Conservation (phyloP, 2,329 filamentous ascomycete genomes). For the Penicillium olsonii region DNA sequence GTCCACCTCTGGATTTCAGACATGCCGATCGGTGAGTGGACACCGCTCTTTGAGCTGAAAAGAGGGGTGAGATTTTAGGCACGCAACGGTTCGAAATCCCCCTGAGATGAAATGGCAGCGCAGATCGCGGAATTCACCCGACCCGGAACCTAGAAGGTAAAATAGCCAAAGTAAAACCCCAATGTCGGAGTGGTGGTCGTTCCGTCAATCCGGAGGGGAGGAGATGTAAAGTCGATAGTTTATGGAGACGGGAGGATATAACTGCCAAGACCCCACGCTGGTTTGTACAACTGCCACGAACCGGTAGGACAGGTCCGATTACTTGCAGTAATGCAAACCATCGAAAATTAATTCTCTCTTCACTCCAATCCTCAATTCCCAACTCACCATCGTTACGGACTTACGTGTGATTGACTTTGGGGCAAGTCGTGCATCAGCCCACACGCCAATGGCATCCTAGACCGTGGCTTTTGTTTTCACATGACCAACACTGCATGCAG, state of each 20-base stretch:
- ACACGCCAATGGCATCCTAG: constrained; percentile 5
- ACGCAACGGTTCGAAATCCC: background rate
- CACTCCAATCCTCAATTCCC: background rate
- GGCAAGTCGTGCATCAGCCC: background rate
- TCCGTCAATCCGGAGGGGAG: background rate
- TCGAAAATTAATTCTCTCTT: background rate
- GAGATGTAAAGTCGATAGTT: background rate
- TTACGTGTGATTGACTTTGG: background rate
- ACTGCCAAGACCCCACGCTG: constrained; percentile 1
- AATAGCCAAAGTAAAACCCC: background rate
- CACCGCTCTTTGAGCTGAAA: constrained; percentile 20
- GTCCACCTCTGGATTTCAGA: constrained; percentile 46
- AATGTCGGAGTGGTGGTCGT: background rate
- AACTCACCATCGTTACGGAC: background rate
- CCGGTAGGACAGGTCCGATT: constrained; percentile 6
- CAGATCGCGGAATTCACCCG: constrained; percentile 13
- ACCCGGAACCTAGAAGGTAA: background rate
- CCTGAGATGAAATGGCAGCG: constrained; percentile 11
- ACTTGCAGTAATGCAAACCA: constrained; percentile 6
- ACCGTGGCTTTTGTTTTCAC: constrained; percentile 25
- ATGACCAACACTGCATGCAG: constrained; percentile 40
- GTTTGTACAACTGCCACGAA: background rate
- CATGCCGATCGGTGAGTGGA: constrained; percentile 29
- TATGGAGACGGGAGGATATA: background rate
- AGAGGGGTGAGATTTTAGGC: constrained; percentile 9